Evolutionary conservation across 768 basidiomycete species (phyloP).

Genomic region (Leccinum variicolor): DNA sequence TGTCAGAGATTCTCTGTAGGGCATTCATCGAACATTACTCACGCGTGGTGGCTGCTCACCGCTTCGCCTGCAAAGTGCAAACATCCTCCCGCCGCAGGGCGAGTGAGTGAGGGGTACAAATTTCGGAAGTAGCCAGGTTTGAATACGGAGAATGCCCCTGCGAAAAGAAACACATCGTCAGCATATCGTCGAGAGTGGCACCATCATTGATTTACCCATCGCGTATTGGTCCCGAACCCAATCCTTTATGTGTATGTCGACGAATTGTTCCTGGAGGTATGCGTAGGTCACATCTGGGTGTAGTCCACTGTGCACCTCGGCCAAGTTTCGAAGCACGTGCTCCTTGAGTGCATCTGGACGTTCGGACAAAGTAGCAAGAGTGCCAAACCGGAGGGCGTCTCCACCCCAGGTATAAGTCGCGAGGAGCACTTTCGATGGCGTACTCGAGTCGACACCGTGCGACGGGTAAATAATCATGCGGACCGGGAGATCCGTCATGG

Average conservation of each 20-base stretch:
- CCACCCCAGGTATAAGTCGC: neutral
- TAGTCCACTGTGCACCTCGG: neutral
- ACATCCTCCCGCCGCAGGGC: constrained; percentile 22
- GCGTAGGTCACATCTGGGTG: constrained; percentile 3
- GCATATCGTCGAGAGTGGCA: neutral
- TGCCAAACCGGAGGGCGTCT: neutral
- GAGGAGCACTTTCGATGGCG: constrained; percentile 10
- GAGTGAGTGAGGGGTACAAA: constrained; percentile 29
- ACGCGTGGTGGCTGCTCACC: constrained; percentile 36
- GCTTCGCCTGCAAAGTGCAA: constrained; percentile 14
- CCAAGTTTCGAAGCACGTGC: constrained; percentile 1
- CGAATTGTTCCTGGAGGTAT: neutral
- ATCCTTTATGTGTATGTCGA: constrained; percentile 26
- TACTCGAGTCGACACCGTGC: constrained; percentile 1
- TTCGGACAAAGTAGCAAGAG: neutral
- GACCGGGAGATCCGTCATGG: constrained; percentile 11
- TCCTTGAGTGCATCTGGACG: neutral
- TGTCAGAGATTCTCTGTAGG: neutral
- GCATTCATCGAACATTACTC: constrained; percentile 8
- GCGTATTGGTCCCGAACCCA: constrained; percentile 33
- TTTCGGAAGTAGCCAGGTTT: constrained; percentile 36
- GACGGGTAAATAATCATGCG: constrained; percentile 8
- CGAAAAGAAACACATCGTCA: neutral
- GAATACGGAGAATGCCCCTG: constrained; percentile 38
- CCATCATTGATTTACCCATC: constrained; percentile 30